A percentile compares a stretch with the other conserved stretches of the same genome.
Evolutionary conservation across 805 yeast species (phyloP).

Genomic region (Teunomyces kruisii): DNA sequence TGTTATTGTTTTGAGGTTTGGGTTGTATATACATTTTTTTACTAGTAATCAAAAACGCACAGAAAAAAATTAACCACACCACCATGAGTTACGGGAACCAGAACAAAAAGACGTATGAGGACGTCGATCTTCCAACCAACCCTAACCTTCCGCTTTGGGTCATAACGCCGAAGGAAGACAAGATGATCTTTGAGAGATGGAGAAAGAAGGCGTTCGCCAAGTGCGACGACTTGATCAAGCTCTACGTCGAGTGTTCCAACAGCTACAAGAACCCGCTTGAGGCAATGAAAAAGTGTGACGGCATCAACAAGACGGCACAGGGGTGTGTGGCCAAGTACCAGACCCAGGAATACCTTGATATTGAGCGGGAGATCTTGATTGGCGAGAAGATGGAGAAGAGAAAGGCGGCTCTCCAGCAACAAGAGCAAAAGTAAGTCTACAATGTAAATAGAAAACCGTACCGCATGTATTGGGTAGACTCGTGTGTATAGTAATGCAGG

Average conservation of each 20-base stretch:
- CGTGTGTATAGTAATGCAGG: not conserved
- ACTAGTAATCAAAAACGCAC: not conserved
- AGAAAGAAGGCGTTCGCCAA: conserved; percentile 60
- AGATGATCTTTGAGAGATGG: conserved; percentile 69
- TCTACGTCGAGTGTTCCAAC: conserved; percentile 66
- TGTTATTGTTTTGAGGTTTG: too few species aligned
- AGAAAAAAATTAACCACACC: not conserved
- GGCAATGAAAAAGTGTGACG: conserved; percentile 65
- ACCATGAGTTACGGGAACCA: conserved; percentile 23
- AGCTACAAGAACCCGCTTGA: conserved; percentile 54
- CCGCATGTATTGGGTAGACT: not conserved
- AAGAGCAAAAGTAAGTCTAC: not conserved
- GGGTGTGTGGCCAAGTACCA: conserved; percentile 64
- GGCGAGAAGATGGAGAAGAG: conserved; percentile 50
- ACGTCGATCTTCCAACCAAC: conserved; percentile 38
- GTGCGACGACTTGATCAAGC: conserved; percentile 70
- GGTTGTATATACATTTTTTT: not conserved
- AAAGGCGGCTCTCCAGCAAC: conserved; percentile 15
- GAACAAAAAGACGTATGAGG: conserved; percentile 35
- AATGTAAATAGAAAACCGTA: conserved; percentile 2
- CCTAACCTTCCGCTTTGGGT: conserved; percentile 71
- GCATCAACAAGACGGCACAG: conserved; percentile 56
- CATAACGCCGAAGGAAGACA: conserved; percentile 73
- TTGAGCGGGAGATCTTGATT: conserved; percentile 64
- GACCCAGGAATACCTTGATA: conserved; percentile 62